Percentiles rank a stretch among this genome's conserved stretches.
These are phyloP conservation scores for Magnaporthiopsis rhizophila DNA, from an alignment of 2,329 filamentous ascomycete genomes.

Conservation along the genomic window DNA sequence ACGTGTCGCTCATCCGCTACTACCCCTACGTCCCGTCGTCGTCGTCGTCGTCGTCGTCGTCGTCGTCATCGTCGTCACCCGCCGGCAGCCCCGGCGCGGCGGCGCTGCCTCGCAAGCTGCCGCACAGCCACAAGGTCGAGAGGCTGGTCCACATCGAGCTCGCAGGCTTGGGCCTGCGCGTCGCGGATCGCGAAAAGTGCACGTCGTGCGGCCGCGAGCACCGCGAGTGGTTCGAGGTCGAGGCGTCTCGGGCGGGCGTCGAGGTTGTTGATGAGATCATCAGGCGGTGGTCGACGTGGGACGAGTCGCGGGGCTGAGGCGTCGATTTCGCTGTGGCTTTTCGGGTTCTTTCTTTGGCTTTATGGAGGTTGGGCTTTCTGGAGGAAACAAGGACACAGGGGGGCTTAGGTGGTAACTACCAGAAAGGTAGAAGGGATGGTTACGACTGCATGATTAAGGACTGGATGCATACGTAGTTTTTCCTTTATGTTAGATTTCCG, in stretches of 20 bases:
- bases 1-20: conserved; percentile 78
- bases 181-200: conserved; percentile 52
- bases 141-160: conserved; percentile 85
- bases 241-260: conserved; percentile 63
- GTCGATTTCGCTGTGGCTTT: background rate
- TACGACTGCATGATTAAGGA: background rate
- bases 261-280: conserved; percentile 58
- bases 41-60: too few species aligned
- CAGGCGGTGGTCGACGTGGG: conserved; percentile 78
- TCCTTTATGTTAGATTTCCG: background rate
- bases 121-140: conserved; percentile 82
- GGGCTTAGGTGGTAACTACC: too few species aligned
- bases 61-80: too few species aligned
- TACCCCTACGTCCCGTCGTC: conserved; percentile 68
- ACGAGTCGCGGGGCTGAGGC: conserved; percentile 35
- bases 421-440: background rate
- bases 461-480: background rate
- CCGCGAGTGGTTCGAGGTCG: conserved; percentile 91
- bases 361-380: too few species aligned
- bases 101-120: conserved; percentile 62
- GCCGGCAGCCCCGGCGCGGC: conserved; percentile 11
- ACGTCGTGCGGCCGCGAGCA: conserved; percentile 75
- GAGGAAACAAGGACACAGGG: background rate
- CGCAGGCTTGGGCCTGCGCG: conserved; percentile 48
- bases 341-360: background rate